phyloP scores from a whole-genome alignment of 108 stramenopile species.

The Skeletonema costatum region DNA sequence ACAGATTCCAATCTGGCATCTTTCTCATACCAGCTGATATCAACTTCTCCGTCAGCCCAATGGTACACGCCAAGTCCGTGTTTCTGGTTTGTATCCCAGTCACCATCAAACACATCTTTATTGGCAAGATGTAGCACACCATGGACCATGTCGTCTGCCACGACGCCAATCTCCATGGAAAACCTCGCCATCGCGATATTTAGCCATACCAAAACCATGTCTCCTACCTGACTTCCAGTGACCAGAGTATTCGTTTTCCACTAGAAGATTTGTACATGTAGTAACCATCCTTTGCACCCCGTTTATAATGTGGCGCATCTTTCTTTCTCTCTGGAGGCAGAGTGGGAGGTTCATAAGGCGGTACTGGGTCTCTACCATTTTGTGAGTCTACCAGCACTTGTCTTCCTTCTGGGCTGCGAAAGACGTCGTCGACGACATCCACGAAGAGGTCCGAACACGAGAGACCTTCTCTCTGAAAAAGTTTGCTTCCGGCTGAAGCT shows the following conservation, averaged over 20 bases:
- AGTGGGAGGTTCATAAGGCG: conserved; percentile 19
- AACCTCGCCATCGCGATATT: conserved; percentile 42
- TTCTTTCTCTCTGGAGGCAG: conserved; percentile 14
- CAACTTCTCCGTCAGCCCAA: conserved; percentile 50
- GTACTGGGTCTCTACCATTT: conserved; percentile 23
- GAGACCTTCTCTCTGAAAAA: conserved; percentile 21
- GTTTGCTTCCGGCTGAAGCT: conserved; percentile 22
- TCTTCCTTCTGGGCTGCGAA: conserved; percentile 2
- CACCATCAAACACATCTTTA: conserved; percentile 46
- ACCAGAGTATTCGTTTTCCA: conserved; percentile 40
- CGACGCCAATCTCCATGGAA: conserved; percentile 42
- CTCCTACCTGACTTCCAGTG: conserved; percentile 39
- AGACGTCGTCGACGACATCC: background rate
- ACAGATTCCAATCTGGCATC: conserved; percentile 39
- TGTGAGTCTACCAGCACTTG: conserved; percentile 28
- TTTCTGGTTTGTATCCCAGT: conserved; percentile 41
- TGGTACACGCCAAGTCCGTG: conserved; percentile 40
- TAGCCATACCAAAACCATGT: conserved; percentile 36
- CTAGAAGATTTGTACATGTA: conserved; percentile 36
- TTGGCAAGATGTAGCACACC: conserved; percentile 44
- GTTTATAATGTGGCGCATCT: conserved; percentile 21
- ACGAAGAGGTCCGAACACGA: background rate
- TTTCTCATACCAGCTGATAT: conserved; percentile 41
- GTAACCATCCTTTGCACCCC: conserved; percentile 36
- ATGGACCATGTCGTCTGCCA: conserved; percentile 34